Evolutionary conservation across 2,329 filamentous ascomycete species (phyloP).

Genomic region (Microascus cirrosus): DNA sequence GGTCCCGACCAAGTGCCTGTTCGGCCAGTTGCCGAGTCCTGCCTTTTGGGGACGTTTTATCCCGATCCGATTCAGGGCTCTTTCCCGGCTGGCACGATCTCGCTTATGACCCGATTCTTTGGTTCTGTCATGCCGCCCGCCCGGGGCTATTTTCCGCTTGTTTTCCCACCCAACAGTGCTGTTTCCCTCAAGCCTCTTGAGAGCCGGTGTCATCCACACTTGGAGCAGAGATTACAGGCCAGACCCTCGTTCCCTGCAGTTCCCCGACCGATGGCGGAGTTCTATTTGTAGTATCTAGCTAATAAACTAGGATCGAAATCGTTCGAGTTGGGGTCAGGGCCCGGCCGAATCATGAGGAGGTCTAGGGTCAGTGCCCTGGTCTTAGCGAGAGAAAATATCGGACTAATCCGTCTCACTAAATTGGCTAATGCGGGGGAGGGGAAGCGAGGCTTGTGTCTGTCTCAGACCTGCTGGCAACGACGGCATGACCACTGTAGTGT

Average conservation of each 20-base stretch:
- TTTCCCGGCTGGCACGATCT: neutral
- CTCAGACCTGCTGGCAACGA: neutral
- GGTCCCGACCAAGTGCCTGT: neutral
- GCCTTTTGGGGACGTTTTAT: neutral
- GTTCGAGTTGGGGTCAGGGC: neutral
- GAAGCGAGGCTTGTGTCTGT: neutral
- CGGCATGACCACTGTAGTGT: neutral
- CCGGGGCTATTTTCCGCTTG: neutral
- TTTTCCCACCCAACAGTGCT: neutral
- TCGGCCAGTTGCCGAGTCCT: too few relatives aligned
- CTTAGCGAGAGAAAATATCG: neutral
- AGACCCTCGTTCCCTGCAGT: too few relatives aligned
- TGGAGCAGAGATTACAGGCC: neutral
- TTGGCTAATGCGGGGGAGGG: neutral
- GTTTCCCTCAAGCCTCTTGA: neutral
- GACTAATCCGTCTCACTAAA: neutral
- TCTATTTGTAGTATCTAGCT: neutral
- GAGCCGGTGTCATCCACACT: neutral
- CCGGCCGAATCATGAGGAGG: neutral
- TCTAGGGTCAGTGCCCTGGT: neutral
- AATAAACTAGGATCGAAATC: neutral
- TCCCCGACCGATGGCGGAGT: neutral
- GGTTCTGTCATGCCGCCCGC: neutral
- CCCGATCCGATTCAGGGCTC: too few relatives aligned
- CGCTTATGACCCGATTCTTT: neutral